A percentile compares a stretch with the other conserved stretches of the same genome.
Evolutionary conservation across 371 early-diverging fungal species (phyloP).

Genomic region (Syncephalastrum monosporum): DNA sequence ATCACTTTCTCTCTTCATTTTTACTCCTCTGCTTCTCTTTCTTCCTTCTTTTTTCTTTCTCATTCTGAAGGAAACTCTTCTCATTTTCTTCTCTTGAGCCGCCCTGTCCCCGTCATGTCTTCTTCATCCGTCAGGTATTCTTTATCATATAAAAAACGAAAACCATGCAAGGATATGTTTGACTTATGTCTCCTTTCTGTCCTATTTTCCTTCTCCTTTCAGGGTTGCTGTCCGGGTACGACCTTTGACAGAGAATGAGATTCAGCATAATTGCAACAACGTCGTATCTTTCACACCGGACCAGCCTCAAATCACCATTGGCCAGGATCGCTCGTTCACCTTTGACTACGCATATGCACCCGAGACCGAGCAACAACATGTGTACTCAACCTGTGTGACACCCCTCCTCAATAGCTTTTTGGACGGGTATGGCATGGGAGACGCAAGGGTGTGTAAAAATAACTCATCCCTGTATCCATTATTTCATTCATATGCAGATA

Average conservation of each 20-base stretch:
- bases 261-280: slow-evolving; percentile 57
- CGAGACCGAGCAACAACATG: slow-evolving; percentile 61
- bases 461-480: too few relatives aligned
- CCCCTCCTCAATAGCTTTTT: slow-evolving; percentile 80
- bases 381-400: slow-evolving; percentile 69
- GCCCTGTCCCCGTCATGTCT: slow-evolving; percentile 11
- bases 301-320: slow-evolving; percentile 62
- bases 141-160: not conserved
- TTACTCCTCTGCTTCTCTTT: slow-evolving; percentile 1
- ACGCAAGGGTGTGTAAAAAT: not conserved
- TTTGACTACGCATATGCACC: slow-evolving; percentile 87
- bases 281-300: slow-evolving; percentile 62
- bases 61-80: slow-evolving; percentile 2
- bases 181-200: not conserved
- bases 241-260: slow-evolving; percentile 68
- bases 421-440: slow-evolving; percentile 68
- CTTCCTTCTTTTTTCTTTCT: slow-evolving; percentile 7
- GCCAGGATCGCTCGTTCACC: slow-evolving; percentile 70
- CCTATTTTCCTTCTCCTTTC: not conserved
- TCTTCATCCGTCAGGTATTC: slow-evolving; percentile 23
- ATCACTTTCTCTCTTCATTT: slow-evolving; percentile 7
- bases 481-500: slow-evolving; percentile 24
- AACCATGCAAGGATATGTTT: not conserved
- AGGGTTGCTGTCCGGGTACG: slow-evolving; percentile 33
- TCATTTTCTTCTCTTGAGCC: slow-evolving; percentile 13